Evolutionary conservation across 2,329 filamentous ascomycete genomes (phyloP).

Genomic region (Leptographium galeiforme): DNA sequence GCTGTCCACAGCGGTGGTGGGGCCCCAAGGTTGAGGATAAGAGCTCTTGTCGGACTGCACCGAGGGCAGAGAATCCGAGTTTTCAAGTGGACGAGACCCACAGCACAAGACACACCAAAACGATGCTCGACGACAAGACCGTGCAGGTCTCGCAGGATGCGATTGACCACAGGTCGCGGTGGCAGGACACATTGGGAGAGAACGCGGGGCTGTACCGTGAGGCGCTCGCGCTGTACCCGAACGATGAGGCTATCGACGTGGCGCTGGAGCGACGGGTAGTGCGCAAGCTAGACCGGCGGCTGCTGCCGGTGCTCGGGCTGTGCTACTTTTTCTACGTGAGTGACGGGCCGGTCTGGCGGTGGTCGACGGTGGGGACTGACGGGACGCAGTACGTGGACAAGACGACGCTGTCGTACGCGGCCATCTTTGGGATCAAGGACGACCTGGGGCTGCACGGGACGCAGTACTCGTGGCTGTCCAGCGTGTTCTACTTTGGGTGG

Average conservation of each 20-base stretch:
- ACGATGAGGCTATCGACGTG: conserved; percentile 23
- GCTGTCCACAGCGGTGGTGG: no score
- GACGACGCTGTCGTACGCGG: conserved; percentile 48
- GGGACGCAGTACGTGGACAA: conserved; percentile 20
- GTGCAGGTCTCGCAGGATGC: no score
- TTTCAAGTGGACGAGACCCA: no score
- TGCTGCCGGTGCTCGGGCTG: conserved; percentile 23
- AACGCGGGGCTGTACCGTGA: conserved; percentile 19
- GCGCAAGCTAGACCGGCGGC: conserved; percentile 24
- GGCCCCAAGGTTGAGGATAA: no score
- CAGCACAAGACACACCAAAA: no score
- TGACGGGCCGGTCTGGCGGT: conserved; percentile 6
- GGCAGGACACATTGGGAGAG: not conserved
- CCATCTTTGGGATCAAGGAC: conserved; percentile 49
- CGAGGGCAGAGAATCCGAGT: no score
- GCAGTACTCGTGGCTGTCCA: conserved; percentile 42
- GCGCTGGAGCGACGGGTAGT: conserved; percentile 19
- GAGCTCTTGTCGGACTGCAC: no score
- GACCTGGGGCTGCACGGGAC: conserved; percentile 43
- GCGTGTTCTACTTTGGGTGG: conserved; percentile 40
- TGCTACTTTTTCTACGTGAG: conserved; percentile 27
- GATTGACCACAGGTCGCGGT: no score
- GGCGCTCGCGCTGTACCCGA: conserved; percentile 22
- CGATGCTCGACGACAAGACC: no score
- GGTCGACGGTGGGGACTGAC: not conserved